phyloP scores from a whole-genome alignment of 805 yeast species.

The Hanseniaspora hatyaiensis region DNA sequence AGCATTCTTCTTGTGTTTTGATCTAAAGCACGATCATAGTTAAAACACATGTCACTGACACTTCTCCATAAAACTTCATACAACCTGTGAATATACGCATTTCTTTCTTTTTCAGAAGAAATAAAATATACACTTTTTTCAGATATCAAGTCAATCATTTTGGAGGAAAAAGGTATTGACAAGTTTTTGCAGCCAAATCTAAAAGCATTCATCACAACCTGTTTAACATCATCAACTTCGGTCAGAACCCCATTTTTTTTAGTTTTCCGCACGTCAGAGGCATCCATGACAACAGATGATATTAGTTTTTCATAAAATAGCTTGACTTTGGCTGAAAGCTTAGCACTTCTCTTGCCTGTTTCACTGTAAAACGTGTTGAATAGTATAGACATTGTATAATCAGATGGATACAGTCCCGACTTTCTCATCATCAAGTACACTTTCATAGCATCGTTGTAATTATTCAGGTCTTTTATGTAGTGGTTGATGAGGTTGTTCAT shows the following conservation, averaged over 20 bases:
- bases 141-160: background rate
- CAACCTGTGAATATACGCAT: background rate
- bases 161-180: background rate
- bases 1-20: no score
- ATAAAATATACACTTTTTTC: background rate
- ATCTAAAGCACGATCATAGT: no score
- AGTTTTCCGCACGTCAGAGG: no score
- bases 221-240: background rate
- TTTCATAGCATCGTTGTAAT: background rate
- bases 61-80: background rate
- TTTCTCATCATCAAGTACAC: background rate
- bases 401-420: background rate
- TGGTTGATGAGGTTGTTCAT: background rate
- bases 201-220: slow-evolving; percentile 1
- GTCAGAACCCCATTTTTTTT: no score
- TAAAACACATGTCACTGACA: background rate
- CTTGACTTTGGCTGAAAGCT: background rate
- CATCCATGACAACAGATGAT: background rate
- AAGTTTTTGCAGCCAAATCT: slow-evolving; percentile 1
- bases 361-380: background rate
- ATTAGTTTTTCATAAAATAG: background rate
- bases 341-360: background rate
- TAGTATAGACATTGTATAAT: background rate
- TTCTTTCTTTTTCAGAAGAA: background rate
- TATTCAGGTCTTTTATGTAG: slow-evolving; percentile 4